phyloP scores from a whole-genome alignment of 2,329 filamentous ascomycete genomes.

The Neofusicoccum kwambonambiense region DNA sequence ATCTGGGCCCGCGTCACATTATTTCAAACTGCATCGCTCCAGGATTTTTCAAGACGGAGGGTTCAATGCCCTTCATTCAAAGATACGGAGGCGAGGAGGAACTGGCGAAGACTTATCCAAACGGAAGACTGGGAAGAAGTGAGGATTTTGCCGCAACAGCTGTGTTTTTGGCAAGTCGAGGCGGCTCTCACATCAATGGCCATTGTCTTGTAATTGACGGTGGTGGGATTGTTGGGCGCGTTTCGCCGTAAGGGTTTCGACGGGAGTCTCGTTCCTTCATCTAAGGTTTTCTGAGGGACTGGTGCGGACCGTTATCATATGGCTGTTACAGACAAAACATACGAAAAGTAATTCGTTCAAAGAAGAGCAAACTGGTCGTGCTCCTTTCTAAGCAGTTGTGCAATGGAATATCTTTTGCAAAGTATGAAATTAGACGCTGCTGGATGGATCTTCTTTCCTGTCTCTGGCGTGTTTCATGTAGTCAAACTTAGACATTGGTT shows the following conservation, averaged over 20 bases:
- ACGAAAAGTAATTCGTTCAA: no score
- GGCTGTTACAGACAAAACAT: no score
- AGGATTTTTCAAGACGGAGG: slow-evolving; percentile 39
- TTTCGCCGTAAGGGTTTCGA: not conserved
- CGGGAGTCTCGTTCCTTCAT: no score
- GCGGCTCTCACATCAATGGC: not conserved
- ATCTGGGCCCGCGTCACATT: slow-evolving; percentile 37
- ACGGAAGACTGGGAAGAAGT: slow-evolving; percentile 33
- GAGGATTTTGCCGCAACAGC: slow-evolving; percentile 40
- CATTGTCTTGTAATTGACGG: slow-evolving; percentile 2
- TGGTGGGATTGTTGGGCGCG: not conserved
- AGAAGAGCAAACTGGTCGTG: no score
- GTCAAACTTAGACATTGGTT: no score
- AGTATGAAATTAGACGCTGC: no score
- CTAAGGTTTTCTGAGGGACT: no score
- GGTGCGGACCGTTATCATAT: no score
- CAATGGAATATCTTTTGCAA: no score
- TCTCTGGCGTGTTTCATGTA: no score
- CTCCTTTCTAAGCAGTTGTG: no score
- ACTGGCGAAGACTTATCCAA: slow-evolving; percentile 30
- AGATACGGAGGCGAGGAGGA: slow-evolving; percentile 43
- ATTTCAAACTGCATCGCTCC: slow-evolving; percentile 38
- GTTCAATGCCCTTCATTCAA: slow-evolving; percentile 39
- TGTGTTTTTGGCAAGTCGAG: slow-evolving; percentile 28
- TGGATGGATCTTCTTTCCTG: no score